phyloP scores from a whole-genome alignment of 2,329 filamentous ascomycete species.

The Mollisia scopiformis region DNA sequence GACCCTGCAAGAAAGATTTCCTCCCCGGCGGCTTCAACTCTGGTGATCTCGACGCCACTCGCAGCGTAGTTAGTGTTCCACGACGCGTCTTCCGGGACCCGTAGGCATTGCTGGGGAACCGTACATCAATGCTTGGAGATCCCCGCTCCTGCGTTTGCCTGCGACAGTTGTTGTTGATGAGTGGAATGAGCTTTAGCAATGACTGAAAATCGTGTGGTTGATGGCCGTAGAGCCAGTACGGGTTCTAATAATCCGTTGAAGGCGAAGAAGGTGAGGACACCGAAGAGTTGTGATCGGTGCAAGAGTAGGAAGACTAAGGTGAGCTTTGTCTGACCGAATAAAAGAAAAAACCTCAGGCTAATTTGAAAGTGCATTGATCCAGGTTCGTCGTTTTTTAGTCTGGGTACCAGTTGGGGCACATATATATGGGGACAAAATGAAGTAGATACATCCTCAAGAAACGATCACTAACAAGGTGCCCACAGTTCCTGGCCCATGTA shows the following conservation, averaged over 20 bases:
- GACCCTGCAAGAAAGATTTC: conserved; percentile 10
- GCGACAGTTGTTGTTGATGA: not conserved
- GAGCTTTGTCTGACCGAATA: not conserved
- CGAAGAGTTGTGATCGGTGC: conserved; percentile 24
- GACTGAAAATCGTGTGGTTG: conserved; percentile 14
- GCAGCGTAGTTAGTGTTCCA: no score
- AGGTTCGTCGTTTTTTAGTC: conserved; percentile 4
- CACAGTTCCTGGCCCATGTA: conserved; percentile 23
- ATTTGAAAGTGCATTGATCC: conserved; percentile 23
- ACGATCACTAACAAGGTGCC: not conserved
- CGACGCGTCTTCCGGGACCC: conserved; percentile 12
- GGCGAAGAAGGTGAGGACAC: conserved; percentile 22
- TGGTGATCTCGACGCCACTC: not conserved
- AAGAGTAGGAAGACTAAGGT: conserved; percentile 27
- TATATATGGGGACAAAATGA: no score
- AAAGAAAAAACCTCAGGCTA: not conserved
- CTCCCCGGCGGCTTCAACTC: conserved; percentile 5
- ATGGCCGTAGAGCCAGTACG: conserved; percentile 5
- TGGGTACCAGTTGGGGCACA: no score
- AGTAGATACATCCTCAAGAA: no score
- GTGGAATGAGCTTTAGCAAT: conserved; percentile 1
- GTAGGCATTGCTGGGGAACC: not conserved
- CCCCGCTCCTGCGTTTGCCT: not conserved
- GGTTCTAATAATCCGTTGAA: conserved; percentile 6
- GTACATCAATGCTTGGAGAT: not conserved